Conservation (phyloP, 1,284 basidiomycete species). For the Boletus smithii region DNA sequence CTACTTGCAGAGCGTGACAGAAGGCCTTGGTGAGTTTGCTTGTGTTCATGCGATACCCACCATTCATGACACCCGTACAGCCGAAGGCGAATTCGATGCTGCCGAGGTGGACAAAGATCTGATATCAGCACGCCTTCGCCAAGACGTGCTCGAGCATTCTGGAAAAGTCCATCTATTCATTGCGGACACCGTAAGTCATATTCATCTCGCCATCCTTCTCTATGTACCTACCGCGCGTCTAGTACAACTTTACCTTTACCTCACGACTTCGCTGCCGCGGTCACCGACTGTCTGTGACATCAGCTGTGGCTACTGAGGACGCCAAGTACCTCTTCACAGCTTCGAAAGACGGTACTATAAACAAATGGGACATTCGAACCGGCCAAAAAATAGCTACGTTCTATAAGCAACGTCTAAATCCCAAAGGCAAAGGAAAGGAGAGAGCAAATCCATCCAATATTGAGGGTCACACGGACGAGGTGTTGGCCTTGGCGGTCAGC, state of each 20-base stretch:
- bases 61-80: constrained; percentile 34
- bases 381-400: constrained; percentile 58
- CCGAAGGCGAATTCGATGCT: constrained; percentile 87
- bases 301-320: constrained; percentile 69
- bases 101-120: constrained; percentile 91
- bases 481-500: constrained; percentile 81
- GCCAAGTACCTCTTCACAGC: constrained; percentile 73
- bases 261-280: constrained; percentile 62
- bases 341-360: constrained; percentile 83
- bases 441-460: constrained; percentile 42
- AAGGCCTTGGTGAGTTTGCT: constrained; percentile 60
- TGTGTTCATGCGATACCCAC: background rate
- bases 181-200: constrained; percentile 56
- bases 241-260: constrained; percentile 40
- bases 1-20: constrained; percentile 85
- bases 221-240: constrained; percentile 22
- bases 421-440: constrained; percentile 44
- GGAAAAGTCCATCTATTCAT: constrained; percentile 84
- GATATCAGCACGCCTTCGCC: constrained; percentile 84
- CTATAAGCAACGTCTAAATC: constrained; percentile 51
- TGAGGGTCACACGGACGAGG: constrained; percentile 83
- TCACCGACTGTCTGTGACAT: constrained; percentile 75
- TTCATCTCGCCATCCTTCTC: background rate
- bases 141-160: constrained; percentile 83
- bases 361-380: constrained; percentile 72